phyloP scores from a whole-genome alignment of 306 rosid species.

The Cucurbita ficifolia region DNA sequence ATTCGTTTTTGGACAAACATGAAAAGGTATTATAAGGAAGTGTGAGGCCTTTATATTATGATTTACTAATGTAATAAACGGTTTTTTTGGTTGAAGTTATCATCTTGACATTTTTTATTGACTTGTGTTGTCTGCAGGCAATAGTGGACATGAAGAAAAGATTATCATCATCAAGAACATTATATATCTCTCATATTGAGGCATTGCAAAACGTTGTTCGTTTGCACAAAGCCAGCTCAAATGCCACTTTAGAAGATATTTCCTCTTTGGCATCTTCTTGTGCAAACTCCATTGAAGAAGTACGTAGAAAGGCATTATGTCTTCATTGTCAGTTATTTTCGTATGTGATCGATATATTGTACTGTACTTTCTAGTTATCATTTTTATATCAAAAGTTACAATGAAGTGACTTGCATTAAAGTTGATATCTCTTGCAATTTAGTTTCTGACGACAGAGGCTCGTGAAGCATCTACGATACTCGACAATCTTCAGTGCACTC shows the following conservation, averaged over 20 bases:
- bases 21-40: slow-evolving; percentile 35
- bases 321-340: background rate
- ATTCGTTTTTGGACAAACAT: slow-evolving; percentile 46
- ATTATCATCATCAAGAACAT: slow-evolving; percentile 38
- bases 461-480: slow-evolving; percentile 40
- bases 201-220: slow-evolving; percentile 83
- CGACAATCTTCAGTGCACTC: slow-evolving; percentile 52
- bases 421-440: slow-evolving; percentile 11
- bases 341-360: background rate
- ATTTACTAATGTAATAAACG: background rate
- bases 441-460: slow-evolving; percentile 60
- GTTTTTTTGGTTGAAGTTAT: background rate
- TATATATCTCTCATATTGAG: slow-evolving; percentile 59
- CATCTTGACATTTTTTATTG: background rate
- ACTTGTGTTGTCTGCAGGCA: slow-evolving; percentile 27
- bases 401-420: background rate
- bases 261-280: slow-evolving; percentile 48
- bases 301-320: slow-evolving; percentile 13
- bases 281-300: slow-evolving; percentile 56
- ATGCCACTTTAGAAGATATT: slow-evolving; percentile 63
- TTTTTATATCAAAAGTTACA: background rate
- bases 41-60: background rate
- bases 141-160: slow-evolving; percentile 47
- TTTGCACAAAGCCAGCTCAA: slow-evolving; percentile 65
- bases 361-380: background rate